These are phyloP conservation scores for Amphirosellinia nigrospora DNA, from an alignment of 495 filamentous ascomycete species.

Conservation along the genomic window DNA sequence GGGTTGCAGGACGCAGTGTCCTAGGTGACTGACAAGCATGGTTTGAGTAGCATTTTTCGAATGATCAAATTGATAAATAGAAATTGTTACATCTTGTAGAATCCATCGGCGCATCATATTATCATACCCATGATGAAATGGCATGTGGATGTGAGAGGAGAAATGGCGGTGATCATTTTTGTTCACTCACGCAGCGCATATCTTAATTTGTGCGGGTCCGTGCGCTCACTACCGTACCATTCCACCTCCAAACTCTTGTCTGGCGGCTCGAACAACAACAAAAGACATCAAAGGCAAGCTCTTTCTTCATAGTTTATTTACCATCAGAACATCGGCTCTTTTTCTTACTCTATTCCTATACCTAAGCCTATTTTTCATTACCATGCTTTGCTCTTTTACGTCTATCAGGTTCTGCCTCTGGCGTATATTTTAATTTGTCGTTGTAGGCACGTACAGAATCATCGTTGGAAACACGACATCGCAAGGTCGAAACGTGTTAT, in stretches of 20 bases:
- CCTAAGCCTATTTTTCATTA: too few relatives aligned
- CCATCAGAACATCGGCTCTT: too few relatives aligned
- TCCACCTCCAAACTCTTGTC: neutral
- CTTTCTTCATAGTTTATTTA: neutral
- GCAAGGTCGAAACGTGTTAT: too few relatives aligned
- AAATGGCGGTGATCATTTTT: constrained; percentile 20
- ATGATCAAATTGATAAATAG: neutral
- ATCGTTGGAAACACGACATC: too few relatives aligned
- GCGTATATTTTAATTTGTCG: too few relatives aligned
- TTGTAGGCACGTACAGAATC: too few relatives aligned
- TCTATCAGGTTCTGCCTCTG: too few relatives aligned
- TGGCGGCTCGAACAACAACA: neutral
- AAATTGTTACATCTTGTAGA: constrained; percentile 12
- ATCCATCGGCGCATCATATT: neutral
- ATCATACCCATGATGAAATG: neutral
- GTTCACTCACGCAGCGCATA: neutral
- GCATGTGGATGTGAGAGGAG: neutral
- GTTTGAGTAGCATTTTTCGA: neutral
- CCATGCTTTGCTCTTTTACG: too few relatives aligned
- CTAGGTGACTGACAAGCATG: constrained; percentile 8
- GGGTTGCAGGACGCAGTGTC: neutral
- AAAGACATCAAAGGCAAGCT: neutral
- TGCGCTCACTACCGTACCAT: neutral
- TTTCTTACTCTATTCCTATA: too few relatives aligned
- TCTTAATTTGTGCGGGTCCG: constrained; percentile 13